phyloP scores from a whole-genome alignment of 1,284 basidiomycete species.

The Somion occarium region DNA sequence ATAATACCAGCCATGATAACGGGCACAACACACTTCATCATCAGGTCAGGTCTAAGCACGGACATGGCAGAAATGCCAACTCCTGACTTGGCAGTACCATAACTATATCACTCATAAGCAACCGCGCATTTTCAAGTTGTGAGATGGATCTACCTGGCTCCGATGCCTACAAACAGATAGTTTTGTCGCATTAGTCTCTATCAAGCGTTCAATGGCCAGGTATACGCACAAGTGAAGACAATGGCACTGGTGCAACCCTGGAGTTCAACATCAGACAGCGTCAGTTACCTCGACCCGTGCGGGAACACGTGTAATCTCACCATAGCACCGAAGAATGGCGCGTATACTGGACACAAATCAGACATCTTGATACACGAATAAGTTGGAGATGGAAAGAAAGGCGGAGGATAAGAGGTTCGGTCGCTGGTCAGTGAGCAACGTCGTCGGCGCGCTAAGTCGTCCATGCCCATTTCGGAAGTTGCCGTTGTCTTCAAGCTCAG shows the following conservation, averaged over 20 bases:
- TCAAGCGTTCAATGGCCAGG: not conserved
- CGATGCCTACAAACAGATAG: constrained; percentile 46
- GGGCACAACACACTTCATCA: constrained; percentile 95
- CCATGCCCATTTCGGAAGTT: too few species aligned
- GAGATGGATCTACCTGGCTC: constrained; percentile 52
- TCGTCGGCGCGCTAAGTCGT: too few species aligned
- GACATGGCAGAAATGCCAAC: constrained; percentile 99
- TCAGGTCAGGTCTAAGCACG: constrained; percentile 89
- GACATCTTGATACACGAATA: constrained; percentile 59
- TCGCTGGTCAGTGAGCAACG: too few species aligned
- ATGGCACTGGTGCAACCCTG: constrained; percentile 96
- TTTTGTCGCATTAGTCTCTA: constrained; percentile 1
- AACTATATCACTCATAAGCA: constrained; percentile 37
- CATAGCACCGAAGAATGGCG: constrained; percentile 97
- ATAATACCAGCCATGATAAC: constrained; percentile 99
- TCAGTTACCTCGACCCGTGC: not conserved
- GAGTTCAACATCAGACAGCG: constrained; percentile 1
- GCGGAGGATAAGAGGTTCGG: too few species aligned
- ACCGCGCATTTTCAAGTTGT: not conserved
- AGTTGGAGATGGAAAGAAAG: too few species aligned
- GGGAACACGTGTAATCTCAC: constrained; percentile 39
- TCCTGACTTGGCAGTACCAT: constrained; percentile 97
- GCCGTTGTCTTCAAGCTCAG: too few species aligned
- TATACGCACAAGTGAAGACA: constrained; percentile 87
- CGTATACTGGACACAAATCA: constrained; percentile 90